Evolutionary conservation across 2,329 filamentous ascomycete genomes (phyloP).

Genomic region (Colletotrichum plurivorum): DNA sequence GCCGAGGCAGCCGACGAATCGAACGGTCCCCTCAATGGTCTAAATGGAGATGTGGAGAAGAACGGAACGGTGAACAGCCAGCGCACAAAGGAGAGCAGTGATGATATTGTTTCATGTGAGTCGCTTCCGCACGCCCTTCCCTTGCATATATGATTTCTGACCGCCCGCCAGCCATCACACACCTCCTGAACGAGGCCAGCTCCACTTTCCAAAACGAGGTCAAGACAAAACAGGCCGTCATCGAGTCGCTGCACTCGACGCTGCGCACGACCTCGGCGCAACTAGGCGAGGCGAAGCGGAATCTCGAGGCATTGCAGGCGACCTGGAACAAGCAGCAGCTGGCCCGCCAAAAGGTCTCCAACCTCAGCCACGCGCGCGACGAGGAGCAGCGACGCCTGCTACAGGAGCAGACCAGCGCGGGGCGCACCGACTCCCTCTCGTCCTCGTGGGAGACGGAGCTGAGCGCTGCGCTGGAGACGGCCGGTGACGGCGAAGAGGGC

Average conservation of each 20-base stretch:
- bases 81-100: conserved; percentile 79
- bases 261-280: conserved; percentile 86
- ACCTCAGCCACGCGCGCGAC: conserved; percentile 81
- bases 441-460: conserved; percentile 71
- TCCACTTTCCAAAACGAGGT: conserved; percentile 85
- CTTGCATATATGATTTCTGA: conserved; percentile 44
- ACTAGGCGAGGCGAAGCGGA: conserved; percentile 82
- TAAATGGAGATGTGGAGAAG: conserved; percentile 62
- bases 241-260: conserved; percentile 85
- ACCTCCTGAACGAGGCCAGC: conserved; percentile 84
- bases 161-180: conserved; percentile 77
- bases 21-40: conserved; percentile 14
- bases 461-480: conserved; percentile 57
- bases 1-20: conserved; percentile 66
- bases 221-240: conserved; percentile 84
- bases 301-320: conserved; percentile 78
- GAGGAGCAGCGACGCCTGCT: conserved; percentile 72
- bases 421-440: conserved; percentile 61
- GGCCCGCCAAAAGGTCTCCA: conserved; percentile 80
- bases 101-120: conserved; percentile 85
- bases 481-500: conserved; percentile 53
- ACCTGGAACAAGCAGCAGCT: conserved; percentile 76
- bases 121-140: conserved; percentile 43
- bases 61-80: conserved; percentile 62
- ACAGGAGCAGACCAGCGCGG: conserved; percentile 54